Base-by-base conservation (phyloP, 2,329 filamentous ascomycete genomes). In the Epichloe sp. region DNA sequence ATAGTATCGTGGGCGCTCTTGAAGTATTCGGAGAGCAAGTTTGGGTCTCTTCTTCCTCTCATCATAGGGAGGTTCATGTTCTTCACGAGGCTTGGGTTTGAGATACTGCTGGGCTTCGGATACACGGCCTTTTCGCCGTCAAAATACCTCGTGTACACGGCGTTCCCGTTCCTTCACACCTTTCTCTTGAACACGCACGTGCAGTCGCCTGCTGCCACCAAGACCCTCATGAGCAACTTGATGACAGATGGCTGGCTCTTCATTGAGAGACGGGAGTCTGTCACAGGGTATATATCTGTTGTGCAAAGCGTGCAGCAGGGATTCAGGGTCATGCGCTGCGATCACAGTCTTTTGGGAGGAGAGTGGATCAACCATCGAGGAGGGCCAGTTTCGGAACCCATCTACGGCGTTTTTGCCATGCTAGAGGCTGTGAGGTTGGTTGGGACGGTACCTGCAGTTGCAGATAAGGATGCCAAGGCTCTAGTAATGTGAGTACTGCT, bases 361-460 rank as follows among this genome's bases (percentile, higher is more conserved):
- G 86, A 96, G 67, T 98, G 91, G 91, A 77, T 84, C 12, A 73
- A 73, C 41, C 71, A 68, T 57, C 67, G 60, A 66, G 83, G 64
- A 53, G 74, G 68, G 48, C 70, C 62, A 55, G 76, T 88, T 17
- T 79, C 80, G 11, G 93, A 98, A 67, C 88, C 91, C 0, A 88
- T 98, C 51, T 98, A 97, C 63, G 85, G 88, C 10, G 85, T 97
- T n/a, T 98, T 98, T 65, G 84, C 88, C 26, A 94, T 95, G 77
- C 79, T 98, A 1, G 93, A 98, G 66, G 88, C 91, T 3, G 85
- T 97, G 6, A 80, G 93, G 21, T 76, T 98, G 35, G 75, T 95
- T 23, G 75, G 93, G 58, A 73, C 73, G 1, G 68, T 74, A 4
- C 71, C 75, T 34, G 69, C 67, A 14, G 67, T 73, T 48, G 69